A percentile compares a stretch with the other conserved stretches of the same genome.
Evolutionary conservation across 2,329 filamentous ascomycete genomes (phyloP).

Genomic region (Calonectria ilicicola): DNA sequence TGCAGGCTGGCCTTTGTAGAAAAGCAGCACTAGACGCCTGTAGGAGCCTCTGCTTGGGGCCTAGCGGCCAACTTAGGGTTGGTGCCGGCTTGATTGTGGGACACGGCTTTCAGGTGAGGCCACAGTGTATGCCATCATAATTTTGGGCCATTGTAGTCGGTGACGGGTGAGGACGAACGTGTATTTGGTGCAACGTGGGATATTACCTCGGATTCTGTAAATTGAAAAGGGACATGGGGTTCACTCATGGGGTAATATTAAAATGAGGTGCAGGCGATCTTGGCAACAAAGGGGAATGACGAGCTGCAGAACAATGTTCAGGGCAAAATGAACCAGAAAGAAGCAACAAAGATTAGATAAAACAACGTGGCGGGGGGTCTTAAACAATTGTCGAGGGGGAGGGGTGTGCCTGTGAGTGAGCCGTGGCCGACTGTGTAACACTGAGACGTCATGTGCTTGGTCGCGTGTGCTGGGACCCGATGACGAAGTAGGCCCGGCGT

Average conservation of each 20-base stretch:
- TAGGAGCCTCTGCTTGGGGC: not conserved
- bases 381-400: not conserved
- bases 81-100: conserved; percentile 10
- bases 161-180: not conserved
- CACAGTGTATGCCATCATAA: not conserved
- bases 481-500: not conserved
- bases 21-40: not conserved
- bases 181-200: not conserved
- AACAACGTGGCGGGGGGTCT: conserved; percentile 2
- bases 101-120: conserved; percentile 7
- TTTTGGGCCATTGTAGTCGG: not conserved
- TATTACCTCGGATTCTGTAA: conserved; percentile 4
- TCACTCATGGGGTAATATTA: not conserved
- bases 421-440: not conserved
- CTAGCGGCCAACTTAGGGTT: conserved; percentile 6
- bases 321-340: not conserved
- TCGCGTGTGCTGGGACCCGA: not conserved
- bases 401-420: not conserved
- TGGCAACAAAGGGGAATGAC: not conserved
- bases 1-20: not conserved
- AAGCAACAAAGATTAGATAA: conserved; percentile 2
- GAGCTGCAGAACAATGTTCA: not conserved
- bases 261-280: conserved; percentile 1
- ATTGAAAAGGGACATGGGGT: not conserved
- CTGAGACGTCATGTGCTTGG: conserved; percentile 4